Percentiles rank a stretch among this genome's conserved stretches.
phyloP scores from a whole-genome alignment of 768 basidiomycete species.

The Russula abietina region DNA sequence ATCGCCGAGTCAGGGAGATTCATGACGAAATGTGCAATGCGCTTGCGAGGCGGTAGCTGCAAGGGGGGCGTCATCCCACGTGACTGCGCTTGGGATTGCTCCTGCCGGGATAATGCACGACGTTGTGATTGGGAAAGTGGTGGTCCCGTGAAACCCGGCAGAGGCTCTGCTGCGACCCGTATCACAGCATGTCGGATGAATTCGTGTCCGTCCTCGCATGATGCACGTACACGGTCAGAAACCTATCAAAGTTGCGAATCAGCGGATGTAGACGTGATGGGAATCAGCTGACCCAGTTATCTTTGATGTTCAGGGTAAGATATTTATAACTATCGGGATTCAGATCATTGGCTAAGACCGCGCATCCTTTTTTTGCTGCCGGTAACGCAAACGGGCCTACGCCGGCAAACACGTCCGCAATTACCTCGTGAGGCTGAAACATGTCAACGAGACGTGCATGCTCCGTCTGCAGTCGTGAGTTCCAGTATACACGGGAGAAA shows the following conservation, averaged over 20 bases:
- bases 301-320: constrained; percentile 59
- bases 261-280: background rate
- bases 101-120: constrained; percentile 40
- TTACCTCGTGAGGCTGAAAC: constrained; percentile 69
- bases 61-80: background rate
- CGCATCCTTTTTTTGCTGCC: constrained; percentile 85
- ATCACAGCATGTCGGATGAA: constrained; percentile 65
- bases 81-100: constrained; percentile 26
- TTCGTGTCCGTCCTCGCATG: constrained; percentile 77
- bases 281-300: constrained; percentile 61
- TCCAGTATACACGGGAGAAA: constrained; percentile 96
- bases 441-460: constrained; percentile 76
- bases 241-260: constrained; percentile 45
- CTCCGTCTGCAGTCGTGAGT: constrained; percentile 88
- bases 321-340: constrained; percentile 86
- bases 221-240: constrained; percentile 56
- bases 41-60: constrained; percentile 38
- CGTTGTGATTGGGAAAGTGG: constrained; percentile 32
- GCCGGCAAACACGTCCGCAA: constrained; percentile 94
- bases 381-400: constrained; percentile 96
- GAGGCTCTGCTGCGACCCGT: constrained; percentile 56
- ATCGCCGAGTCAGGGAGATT: constrained; percentile 93
- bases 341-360: constrained; percentile 87
- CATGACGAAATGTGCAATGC: constrained; percentile 91
- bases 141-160: constrained; percentile 48